Evolutionary conservation across 1,284 basidiomycete genomes (phyloP), one percentile per base, ranked within the genome.

Genomic region (Chiua sp.): DNA sequence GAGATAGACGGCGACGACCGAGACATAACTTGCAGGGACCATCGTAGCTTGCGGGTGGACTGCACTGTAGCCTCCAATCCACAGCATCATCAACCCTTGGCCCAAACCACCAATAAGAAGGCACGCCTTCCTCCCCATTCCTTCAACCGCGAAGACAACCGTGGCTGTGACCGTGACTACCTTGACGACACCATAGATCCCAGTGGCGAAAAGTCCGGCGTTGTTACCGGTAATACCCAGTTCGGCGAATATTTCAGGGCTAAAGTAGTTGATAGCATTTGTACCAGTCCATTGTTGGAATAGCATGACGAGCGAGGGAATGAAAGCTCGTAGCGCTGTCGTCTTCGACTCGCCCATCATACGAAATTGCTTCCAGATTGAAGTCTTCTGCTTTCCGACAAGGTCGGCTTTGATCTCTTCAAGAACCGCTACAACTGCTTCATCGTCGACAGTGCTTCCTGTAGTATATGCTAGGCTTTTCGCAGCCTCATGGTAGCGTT

Each of bases 171-270:
- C 79, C 18, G 78, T 62, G 35, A 83, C 60, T 33, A 84, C 80
- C 73, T 86, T 87, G 63, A 87, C 84, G 54, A 86, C 77, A 59
- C 85, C 85, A 65, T 87, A 87, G 51, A 88, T 78, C 55, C 86
- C 86, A 0, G 86, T 87, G 4, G 87, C 85, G 59, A 88, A 81
- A 13, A 88, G 76, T 30, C 76, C 78, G 4, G 81, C 79, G 20
- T 73, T 79, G 33, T 78, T 78, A 3, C 86, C 84, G 2, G 74
- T 77, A 55, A 88, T 80, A 18, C 86, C 84, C 51, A 91, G 79
- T 22, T 79, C 77, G 26, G 78, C 76, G 65, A 85, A 83, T 49
- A 85, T 84, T 44, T 77, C 65, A 0, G 81, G 81, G 60, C 78
- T 80, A 58, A 79, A 82, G 72, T 88, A 88, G 62, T 84, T 83